A percentile compares a stretch with the other conserved stretches of the same genome.
Evolutionary conservation across 495 filamentous ascomycete genomes (phyloP).

Genomic region (Choiromyces venosus): DNA sequence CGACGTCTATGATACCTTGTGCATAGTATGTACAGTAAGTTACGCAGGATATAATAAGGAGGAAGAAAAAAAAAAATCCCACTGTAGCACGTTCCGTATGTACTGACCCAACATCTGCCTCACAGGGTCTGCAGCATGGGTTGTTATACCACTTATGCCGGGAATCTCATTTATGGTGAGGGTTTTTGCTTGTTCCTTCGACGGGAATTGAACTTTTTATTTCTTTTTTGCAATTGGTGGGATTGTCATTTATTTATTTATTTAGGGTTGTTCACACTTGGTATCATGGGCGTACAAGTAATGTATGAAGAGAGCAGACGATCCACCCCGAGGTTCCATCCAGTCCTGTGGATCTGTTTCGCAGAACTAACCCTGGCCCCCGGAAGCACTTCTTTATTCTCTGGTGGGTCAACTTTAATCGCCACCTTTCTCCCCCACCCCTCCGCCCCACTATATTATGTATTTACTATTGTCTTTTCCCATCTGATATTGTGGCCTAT

Average conservation of each 20-base stretch:
- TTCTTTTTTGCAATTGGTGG: neutral
- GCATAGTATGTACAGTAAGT: neutral
- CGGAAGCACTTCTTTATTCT: slow-evolving; percentile 23
- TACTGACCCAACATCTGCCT: neutral
- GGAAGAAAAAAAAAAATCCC: neutral
- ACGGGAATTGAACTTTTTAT: neutral
- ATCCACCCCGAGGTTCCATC: neutral
- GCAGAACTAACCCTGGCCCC: slow-evolving; percentile 18
- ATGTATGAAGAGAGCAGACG: neutral
- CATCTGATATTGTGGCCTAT: neutral
- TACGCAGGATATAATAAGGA: neutral
- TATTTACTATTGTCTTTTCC: slow-evolving; percentile 1
- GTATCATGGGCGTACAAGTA: neutral
- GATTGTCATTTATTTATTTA: neutral
- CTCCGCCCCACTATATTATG: neutral
- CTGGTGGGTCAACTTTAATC: slow-evolving; percentile 30
- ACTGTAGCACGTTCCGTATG: neutral
- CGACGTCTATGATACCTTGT: neutral
- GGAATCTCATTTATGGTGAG: neutral
- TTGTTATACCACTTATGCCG: neutral
- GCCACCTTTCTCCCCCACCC: neutral
- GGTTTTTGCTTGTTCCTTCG: neutral
- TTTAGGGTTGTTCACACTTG: neutral
- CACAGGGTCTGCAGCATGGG: neutral
- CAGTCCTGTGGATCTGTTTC: neutral